These are phyloP conservation scores for Astragalus membranaceus DNA, from an alignment of 306 rosid species.

Conservation along the genomic window DNA sequence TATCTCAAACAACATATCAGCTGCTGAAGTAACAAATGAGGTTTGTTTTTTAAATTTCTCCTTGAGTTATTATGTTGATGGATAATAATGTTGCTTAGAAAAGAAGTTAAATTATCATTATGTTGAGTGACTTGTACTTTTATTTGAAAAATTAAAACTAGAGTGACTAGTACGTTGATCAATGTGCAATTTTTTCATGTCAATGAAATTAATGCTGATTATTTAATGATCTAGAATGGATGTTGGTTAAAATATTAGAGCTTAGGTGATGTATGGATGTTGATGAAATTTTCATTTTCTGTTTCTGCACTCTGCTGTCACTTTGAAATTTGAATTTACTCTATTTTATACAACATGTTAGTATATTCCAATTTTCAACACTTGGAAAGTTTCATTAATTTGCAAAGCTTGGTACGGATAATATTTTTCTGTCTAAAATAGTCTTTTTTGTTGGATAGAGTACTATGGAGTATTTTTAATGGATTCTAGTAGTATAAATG, in stretches of 20 bases:
- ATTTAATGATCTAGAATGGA: background rate
- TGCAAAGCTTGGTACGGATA: background rate
- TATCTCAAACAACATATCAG: slow-evolving; percentile 27
- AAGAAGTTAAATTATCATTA: background rate
- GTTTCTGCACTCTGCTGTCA: background rate
- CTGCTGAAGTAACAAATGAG: slow-evolving; percentile 61
- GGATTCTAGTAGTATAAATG: background rate
- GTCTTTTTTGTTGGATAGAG: background rate
- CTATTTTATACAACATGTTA: background rate
- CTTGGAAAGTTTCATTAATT: background rate
- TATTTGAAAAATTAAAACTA: background rate
- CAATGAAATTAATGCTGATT: background rate
- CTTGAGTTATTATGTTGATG: background rate
- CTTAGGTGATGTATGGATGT: background rate
- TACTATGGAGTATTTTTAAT: background rate
- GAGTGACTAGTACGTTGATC: background rate
- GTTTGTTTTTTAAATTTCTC: slow-evolving; percentile 25
- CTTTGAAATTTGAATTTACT: background rate
- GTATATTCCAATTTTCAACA: background rate
- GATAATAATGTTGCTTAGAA: background rate
- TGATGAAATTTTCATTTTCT: background rate
- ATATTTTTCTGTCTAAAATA: background rate
- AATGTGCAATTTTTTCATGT: background rate
- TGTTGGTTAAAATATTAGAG: background rate
- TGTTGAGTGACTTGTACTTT: background rate